Conservation (phyloP, 2,329 filamentous ascomycete genomes). For the Alternaria sp. region DNA sequence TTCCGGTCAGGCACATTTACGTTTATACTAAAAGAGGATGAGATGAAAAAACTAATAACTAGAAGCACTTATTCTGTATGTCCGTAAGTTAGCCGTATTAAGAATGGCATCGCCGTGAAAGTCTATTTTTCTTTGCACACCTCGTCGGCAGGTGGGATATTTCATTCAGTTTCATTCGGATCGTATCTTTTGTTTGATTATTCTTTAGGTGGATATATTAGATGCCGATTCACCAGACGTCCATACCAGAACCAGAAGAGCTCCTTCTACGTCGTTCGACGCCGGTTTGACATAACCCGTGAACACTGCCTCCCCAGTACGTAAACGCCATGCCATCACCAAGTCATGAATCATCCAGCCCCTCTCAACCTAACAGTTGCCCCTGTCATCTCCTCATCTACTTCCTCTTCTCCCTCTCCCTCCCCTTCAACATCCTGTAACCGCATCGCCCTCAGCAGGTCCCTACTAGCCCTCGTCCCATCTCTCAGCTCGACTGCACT, state of each 20-base stretch:
- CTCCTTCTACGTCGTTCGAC: not conserved
- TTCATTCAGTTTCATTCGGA: not conserved
- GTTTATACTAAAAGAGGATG: not conserved
- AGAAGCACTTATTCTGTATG: too few species aligned
- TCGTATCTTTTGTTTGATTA: not conserved
- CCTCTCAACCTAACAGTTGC: slow-evolving; percentile 21
- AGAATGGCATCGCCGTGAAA: too few species aligned
- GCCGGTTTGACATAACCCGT: too few species aligned
- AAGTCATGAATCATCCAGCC: not conserved
- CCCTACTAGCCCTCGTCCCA: slow-evolving; percentile 40
- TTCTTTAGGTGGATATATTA: not conserved
- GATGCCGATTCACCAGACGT: not conserved
- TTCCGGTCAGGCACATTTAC: not conserved
- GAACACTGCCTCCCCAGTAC: not conserved
- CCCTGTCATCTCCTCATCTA: slow-evolving; percentile 13
- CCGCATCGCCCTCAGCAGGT: slow-evolving; percentile 45
- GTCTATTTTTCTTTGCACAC: not conserved
- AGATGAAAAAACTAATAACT: not conserved
- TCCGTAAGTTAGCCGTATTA: too few species aligned
- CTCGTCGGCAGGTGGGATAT: not conserved
- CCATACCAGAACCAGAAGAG: not conserved
- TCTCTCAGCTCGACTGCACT: slow-evolving; percentile 44
- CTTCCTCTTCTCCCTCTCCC: slow-evolving; percentile 8
- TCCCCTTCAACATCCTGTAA: slow-evolving; percentile 39
- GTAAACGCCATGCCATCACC: not conserved